Evolutionary conservation across 176 grass and related monocot species (phyloP).

Genomic region (Lolium multiflorum): DNA sequence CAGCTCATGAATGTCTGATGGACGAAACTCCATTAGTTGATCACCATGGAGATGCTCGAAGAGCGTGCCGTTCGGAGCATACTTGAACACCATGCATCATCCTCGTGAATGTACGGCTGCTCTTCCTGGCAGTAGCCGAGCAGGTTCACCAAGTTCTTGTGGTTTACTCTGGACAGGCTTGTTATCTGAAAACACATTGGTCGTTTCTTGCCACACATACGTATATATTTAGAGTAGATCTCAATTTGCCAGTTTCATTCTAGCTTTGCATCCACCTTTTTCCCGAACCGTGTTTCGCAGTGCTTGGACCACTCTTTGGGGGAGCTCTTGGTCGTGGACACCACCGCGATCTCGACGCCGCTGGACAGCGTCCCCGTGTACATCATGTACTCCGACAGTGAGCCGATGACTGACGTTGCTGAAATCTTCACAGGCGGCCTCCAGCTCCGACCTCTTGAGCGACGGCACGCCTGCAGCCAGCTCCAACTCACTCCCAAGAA

Average conservation of each 20-base stretch:
- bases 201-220: too few species aligned
- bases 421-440: constrained; percentile 65
- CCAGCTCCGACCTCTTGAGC: constrained; percentile 69
- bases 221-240: background rate
- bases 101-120: constrained; percentile 75
- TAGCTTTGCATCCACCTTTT: constrained; percentile 56
- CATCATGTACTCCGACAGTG: constrained; percentile 61
- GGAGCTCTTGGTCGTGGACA: constrained; percentile 42
- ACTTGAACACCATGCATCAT: constrained; percentile 99
- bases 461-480: constrained; percentile 57
- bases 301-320: constrained; percentile 75
- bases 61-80: constrained; percentile 85
- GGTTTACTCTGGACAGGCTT: constrained; percentile 77
- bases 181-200: constrained; percentile 59
- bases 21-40: background rate
- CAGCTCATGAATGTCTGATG: background rate
- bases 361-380: constrained; percentile 83
- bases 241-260: background rate
- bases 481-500: background rate
- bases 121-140: constrained; percentile 90
- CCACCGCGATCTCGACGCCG: constrained; percentile 70
- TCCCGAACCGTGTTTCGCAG: constrained; percentile 76
- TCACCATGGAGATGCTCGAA: constrained; percentile 91
- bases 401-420: constrained; percentile 76
- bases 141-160: constrained; percentile 94